Conservation (phyloP, 345 rosid species). For the Geranium rotundifolium region DNA sequence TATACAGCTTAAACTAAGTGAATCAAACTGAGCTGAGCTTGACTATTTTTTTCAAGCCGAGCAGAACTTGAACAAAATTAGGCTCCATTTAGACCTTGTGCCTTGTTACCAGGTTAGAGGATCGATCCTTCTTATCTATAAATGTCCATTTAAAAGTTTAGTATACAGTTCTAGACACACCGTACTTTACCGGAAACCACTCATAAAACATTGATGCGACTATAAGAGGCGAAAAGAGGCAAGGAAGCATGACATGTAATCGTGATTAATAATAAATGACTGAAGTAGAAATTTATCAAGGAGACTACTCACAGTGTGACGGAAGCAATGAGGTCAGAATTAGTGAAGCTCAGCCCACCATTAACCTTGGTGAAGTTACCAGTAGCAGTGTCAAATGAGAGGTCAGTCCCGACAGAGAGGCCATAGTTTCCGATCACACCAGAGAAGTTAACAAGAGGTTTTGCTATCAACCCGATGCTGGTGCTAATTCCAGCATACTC, state of each 20-base stretch:
- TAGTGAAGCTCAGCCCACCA: conserved; percentile 55
- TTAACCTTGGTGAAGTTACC: conserved; percentile 73
- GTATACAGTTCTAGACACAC: too few species aligned
- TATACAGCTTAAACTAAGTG: too few species aligned
- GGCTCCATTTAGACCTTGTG: too few species aligned
- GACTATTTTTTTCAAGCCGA: too few species aligned
- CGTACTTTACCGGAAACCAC: too few species aligned
- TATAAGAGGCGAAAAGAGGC: not conserved
- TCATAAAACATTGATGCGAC: too few species aligned
- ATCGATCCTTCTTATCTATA: too few species aligned
- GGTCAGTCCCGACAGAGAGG: conserved; percentile 78
- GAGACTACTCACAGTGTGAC: conserved; percentile 50
- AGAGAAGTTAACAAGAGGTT: conserved; percentile 75
- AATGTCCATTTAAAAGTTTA: too few species aligned
- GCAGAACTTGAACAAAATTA: too few species aligned
- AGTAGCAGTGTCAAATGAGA: conserved; percentile 60
- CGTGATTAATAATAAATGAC: not conserved
- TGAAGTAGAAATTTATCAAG: too few species aligned
- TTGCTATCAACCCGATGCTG: conserved; percentile 71
- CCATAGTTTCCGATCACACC: conserved; percentile 62
- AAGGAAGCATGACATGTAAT: not conserved
- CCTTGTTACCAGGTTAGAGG: too few species aligned
- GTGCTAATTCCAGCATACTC: conserved; percentile 85
- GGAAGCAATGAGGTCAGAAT: conserved; percentile 69
- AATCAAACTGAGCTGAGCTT: too few species aligned